phyloP scores from a whole-genome alignment of 306 rosid species.

The Lathyrus tuberosus region DNA sequence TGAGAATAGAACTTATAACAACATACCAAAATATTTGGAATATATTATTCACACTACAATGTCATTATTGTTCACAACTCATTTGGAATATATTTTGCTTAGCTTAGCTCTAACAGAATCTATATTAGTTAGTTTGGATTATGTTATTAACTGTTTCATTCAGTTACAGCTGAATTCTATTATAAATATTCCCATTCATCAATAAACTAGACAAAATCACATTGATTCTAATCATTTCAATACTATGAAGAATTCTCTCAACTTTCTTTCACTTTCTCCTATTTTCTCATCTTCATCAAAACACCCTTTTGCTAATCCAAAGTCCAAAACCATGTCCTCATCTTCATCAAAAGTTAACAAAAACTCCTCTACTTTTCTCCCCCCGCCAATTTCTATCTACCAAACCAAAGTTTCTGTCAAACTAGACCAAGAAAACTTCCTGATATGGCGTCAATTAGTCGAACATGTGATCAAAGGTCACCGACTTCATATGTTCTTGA shows the following conservation, averaged over 20 bases:
- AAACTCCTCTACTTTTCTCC: too few species aligned
- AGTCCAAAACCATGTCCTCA: neutral
- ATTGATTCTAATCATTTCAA: neutral
- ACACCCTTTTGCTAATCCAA: neutral
- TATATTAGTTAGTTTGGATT: neutral
- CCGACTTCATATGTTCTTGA: too few species aligned
- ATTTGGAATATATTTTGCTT: too few species aligned
- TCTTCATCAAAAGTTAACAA: neutral
- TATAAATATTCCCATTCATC: neutral
- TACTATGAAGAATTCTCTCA: neutral
- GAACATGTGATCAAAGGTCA: too few species aligned
- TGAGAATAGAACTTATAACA: too few species aligned
- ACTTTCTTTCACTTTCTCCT: neutral
- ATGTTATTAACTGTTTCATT: neutral
- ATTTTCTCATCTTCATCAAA: conserved; percentile 4
- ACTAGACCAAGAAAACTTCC: too few species aligned
- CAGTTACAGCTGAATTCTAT: conserved; percentile 1
- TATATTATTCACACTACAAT: too few species aligned
- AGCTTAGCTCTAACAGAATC: neutral
- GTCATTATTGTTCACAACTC: too few species aligned
- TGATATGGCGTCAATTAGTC: too few species aligned
- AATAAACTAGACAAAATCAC: neutral
- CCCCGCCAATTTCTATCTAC: too few species aligned
- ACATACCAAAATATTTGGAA: too few species aligned
- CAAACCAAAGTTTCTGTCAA: too few species aligned